These are phyloP conservation scores for Yarrowia divulgata DNA, from an alignment of 805 yeast genomes.

Conservation along the genomic window DNA sequence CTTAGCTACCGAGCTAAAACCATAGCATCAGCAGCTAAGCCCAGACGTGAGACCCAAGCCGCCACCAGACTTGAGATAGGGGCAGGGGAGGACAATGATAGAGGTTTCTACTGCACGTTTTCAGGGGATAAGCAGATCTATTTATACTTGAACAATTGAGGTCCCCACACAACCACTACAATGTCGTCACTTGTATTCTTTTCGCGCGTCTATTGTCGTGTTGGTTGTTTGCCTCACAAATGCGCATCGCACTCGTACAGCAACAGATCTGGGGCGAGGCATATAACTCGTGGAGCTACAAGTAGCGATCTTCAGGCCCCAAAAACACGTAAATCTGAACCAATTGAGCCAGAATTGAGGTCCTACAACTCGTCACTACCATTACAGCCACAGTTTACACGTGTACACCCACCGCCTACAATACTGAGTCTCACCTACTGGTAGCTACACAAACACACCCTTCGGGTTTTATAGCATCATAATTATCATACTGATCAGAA, in stretches of 20 bases:
- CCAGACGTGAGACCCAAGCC: neutral
- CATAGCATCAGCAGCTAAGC: slow-evolving; percentile 11
- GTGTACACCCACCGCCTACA: neutral
- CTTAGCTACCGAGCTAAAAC: slow-evolving; percentile 10
- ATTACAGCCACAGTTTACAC: too few relatives aligned
- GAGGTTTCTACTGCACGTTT: neutral
- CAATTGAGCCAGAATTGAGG: neutral
- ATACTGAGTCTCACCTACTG: neutral
- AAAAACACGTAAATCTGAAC: slow-evolving; percentile 6
- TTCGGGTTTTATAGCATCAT: slow-evolving; percentile 25
- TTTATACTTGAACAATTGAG: neutral
- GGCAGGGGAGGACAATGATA: neutral
- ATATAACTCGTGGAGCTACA: neutral
- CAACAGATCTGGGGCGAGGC: slow-evolving; percentile 5
- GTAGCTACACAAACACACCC: neutral
- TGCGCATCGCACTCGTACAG: slow-evolving; percentile 3
- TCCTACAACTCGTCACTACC: neutral
- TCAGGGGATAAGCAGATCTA: neutral
- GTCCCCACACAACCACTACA: neutral
- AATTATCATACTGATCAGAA: slow-evolving; percentile 35
- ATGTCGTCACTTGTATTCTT: neutral
- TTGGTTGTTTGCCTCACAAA: neutral
- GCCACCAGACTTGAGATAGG: neutral
- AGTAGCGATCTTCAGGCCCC: neutral
- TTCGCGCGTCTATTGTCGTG: neutral